Conservation (phyloP, 2,329 filamentous ascomycete species). For the Colletotrichum abscissum region DNA sequence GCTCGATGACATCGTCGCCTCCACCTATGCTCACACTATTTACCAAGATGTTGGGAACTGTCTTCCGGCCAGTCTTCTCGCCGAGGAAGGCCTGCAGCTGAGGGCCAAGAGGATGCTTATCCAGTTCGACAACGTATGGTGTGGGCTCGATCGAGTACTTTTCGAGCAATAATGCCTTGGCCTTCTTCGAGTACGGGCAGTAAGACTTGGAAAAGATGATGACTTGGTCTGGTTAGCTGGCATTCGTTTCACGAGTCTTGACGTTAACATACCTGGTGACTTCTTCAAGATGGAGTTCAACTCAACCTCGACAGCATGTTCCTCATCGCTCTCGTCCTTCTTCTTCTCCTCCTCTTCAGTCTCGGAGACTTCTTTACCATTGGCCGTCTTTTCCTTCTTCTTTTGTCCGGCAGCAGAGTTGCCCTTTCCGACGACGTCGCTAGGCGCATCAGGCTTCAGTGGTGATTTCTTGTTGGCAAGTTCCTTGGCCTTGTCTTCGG, state of each 20-base stretch:
- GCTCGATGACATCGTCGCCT: slow-evolving; percentile 82
- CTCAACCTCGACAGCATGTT: slow-evolving; percentile 75
- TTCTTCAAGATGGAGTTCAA: slow-evolving; percentile 85
- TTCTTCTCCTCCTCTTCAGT: slow-evolving; percentile 48
- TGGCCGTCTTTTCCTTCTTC: slow-evolving; percentile 59
- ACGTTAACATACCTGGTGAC: slow-evolving; percentile 74
- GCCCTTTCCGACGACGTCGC: slow-evolving; percentile 68
- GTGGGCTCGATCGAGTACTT: slow-evolving; percentile 85
- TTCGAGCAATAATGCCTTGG: slow-evolving; percentile 86
- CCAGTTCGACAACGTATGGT: slow-evolving; percentile 91
- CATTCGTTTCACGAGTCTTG: neutral
- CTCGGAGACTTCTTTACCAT: slow-evolving; percentile 55
- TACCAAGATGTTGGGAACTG: slow-evolving; percentile 92
- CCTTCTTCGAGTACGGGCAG: slow-evolving; percentile 86
- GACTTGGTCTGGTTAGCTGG: slow-evolving; percentile 61
- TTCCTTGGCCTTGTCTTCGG: slow-evolving; percentile 76
- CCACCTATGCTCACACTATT: slow-evolving; percentile 91
- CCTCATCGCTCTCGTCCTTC: slow-evolving; percentile 64
- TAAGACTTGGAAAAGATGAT: slow-evolving; percentile 97
- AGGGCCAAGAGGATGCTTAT: slow-evolving; percentile 80
- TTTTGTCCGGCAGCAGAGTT: slow-evolving; percentile 66
- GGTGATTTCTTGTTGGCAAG: slow-evolving; percentile 74
- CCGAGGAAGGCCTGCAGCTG: slow-evolving; percentile 78
- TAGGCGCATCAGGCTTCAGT: slow-evolving; percentile 68
- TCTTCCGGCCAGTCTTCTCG: slow-evolving; percentile 81